Base-by-base conservation (phyloP, 345 rosid species). In the Anastatica hierochuntica region DNA sequence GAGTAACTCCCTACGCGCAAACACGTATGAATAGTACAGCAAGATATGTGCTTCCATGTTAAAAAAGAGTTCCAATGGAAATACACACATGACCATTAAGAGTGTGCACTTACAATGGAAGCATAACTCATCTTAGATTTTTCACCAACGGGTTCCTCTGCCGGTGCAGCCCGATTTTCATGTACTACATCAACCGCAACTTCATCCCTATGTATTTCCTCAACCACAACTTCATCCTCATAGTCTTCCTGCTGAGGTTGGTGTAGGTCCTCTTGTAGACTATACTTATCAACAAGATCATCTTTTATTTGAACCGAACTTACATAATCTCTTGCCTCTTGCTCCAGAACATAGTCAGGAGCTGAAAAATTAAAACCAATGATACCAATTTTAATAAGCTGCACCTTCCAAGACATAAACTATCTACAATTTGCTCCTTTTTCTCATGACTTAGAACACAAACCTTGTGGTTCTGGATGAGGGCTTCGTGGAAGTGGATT, bases 91-190 rank as follows among this genome's bases (percentile, higher is more conserved):
- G 29, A 53, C 26, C 12, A n/a, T 5, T 51, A 56, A 54, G 20
- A 12, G 31, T 12, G 49, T 26, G 62, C 9, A 50, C 98, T 50
- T 81, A 92, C 98, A 46, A 92, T 85, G 24, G 95, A 80, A 44
- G 98, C 98, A 31, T 79, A 92, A 29, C 95, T 92, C 76, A 72
- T 84, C 78, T 71, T 83, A 9, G 61, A 55, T 39, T 76, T 75
- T 58, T 92, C 96, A 66, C 64, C 92, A 21, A 43, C 71, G 8
- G 84, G 76, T 73, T 84, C 95, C 58, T 83, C 94, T 15, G 45
- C 47, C 13, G 72, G 68, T 39, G 68, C 62, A 59, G 78, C 67
- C 8, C 72, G 70, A n/a, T 72, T 41, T 30, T 80, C 78, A 39
- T 76, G 84, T 57, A 77, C 70, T 8, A 66, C 66, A 43, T 72